Evolutionary conservation across 495 filamentous ascomycete genomes (phyloP), one percentile per base, ranked within the genome.

Genomic region (Tuber indicum): DNA sequence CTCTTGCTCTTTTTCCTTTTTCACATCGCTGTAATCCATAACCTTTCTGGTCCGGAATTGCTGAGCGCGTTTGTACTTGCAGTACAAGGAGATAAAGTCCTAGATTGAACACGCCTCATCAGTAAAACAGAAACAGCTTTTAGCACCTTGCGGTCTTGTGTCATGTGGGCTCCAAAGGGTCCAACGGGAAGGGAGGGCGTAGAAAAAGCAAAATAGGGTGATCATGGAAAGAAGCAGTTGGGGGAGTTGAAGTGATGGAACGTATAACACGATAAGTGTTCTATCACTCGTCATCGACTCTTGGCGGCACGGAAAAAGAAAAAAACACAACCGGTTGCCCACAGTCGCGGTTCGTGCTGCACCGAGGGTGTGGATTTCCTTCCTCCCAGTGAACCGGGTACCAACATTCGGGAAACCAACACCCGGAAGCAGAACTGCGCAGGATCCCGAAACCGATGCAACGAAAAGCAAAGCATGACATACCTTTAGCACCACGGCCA

Each of bases 401-500:
- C 58, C 58, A 66, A 66, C 58, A 70, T 71, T 66, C 43, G 47
- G 45, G 36, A 70, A 70, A 74, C 41, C 72, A 78, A 42, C 75
- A 76, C 58, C 62, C 45, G n/a, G 45, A 72, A n/a, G 21, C 69
- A 58, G 46, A 66, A 74, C n/a, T 52, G 36, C 70, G 44, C 45
- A 12, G 41, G 42, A 72, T 19, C 26, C 43, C n/a, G 44, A 36
- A 41, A 58, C 23, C 26, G 26, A 52, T 23, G 70, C 45, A 23
- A 74, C 36, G 44, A 47, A 74, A n/a, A 73, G 23, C 26, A 66
- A 43, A 49, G 73, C 52, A 49, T 26, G 72, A 76, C 82, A 74
- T 80, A 84, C 82, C 82, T 84, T 84, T 32, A 84, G 72, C 70
- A 84, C 79, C 71, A 84, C 82, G 14, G 82, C 81, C 78, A 84